Conservation (phyloP, 176 grass and related monocot genomes). For the Themeda triandra region DNA sequence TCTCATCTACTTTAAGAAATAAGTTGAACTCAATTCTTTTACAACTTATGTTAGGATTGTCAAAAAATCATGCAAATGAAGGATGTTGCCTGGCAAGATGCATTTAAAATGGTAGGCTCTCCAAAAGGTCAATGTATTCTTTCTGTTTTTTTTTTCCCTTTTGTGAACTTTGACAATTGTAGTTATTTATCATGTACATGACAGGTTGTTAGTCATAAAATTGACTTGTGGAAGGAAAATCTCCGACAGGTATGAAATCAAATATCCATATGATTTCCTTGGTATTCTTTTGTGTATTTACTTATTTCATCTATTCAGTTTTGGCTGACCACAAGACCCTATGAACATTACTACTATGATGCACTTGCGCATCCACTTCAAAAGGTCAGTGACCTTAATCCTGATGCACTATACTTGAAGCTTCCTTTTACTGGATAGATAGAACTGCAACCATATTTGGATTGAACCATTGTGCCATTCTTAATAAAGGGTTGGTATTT, state of each 20-base stretch:
- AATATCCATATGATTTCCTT: neutral
- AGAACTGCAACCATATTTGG: neutral
- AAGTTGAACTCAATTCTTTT: neutral
- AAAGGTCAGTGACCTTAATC: slow-evolving; percentile 1
- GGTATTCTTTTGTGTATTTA: neutral
- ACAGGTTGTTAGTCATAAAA: neutral
- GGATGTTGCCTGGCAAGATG: neutral
- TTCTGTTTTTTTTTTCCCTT: neutral
- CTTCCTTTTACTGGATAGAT: neutral
- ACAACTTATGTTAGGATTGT: neutral
- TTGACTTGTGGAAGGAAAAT: neutral
- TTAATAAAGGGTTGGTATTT: no score
- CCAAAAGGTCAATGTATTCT: neutral
- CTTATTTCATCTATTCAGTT: slow-evolving; percentile 12
- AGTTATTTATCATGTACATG: no score
- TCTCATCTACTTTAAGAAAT: neutral
- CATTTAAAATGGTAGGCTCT: neutral
- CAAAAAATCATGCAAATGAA: neutral
- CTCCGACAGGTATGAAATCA: neutral
- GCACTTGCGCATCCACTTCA: neutral
- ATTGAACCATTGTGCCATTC: no score
- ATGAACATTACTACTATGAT: neutral
- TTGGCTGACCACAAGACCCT: neutral
- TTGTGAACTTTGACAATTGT: neutral
- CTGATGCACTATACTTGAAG: neutral